These are phyloP conservation scores for Entamoeba invadens DNA, from an alignment of 208 protist genomes.

Conservation along the genomic window DNA sequence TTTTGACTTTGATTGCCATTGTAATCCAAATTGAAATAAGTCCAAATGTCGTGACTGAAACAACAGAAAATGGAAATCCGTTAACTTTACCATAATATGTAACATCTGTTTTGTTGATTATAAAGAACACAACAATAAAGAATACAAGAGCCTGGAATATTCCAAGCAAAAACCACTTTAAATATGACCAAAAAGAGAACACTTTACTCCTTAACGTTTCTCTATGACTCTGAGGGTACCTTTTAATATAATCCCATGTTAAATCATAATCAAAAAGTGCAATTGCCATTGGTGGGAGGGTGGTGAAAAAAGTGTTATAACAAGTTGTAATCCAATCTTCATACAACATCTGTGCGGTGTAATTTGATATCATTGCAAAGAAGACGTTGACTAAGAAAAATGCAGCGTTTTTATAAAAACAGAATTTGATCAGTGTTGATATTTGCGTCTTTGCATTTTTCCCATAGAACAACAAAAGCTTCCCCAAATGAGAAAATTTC, in stretches of 20 bases:
- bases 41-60: background rate
- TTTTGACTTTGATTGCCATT: background rate
- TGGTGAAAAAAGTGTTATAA: background rate
- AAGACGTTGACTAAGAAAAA: background rate
- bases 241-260: background rate
- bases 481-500: conserved; percentile 16
- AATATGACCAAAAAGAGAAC: background rate
- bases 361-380: background rate
- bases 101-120: background rate
- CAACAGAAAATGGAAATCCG: background rate
- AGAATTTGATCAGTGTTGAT: background rate
- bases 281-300: background rate
- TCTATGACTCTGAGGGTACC: background rate
- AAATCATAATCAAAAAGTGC: background rate
- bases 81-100: background rate
- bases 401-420: conserved; percentile 1
- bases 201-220: background rate
- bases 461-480: conserved; percentile 25
- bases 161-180: background rate
- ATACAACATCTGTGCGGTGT: background rate
- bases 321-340: background rate
- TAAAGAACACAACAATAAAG: background rate
- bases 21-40: background rate
- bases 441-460: background rate
- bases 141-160: background rate